A percentile compares a stretch with the other conserved stretches of the same genome.
Conservation (phyloP, 139 green algal species). For the Deuterostichococcus epilithicus region DNA sequence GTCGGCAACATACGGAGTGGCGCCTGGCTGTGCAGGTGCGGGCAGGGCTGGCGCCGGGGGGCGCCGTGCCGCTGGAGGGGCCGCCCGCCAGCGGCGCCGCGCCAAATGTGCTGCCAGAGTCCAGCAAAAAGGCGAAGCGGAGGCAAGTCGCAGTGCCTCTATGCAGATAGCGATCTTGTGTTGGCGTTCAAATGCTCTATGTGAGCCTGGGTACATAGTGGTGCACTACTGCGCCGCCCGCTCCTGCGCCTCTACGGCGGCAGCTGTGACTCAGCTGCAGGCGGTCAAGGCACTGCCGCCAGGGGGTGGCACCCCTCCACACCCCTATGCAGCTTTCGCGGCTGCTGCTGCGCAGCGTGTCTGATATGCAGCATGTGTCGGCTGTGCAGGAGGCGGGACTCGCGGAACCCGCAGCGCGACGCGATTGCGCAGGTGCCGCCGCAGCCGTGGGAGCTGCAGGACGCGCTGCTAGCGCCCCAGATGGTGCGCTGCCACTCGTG, state of each 20-base stretch:
- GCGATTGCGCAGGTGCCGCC: constrained; percentile 31
- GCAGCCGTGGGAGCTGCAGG: constrained; percentile 26
- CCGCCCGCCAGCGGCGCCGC: neutral
- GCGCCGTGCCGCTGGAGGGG: neutral
- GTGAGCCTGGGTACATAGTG: neutral
- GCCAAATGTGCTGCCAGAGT: neutral
- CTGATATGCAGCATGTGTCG: neutral
- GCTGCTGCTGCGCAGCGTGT: neutral
- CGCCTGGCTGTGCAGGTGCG: neutral
- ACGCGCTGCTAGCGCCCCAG: constrained; percentile 23
- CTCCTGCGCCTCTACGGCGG: neutral
- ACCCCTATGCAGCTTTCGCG: neutral
- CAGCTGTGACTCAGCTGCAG: neutral
- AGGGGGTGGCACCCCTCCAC: too few relatives aligned
- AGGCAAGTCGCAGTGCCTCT: neutral
- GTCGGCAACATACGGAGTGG: too few relatives aligned
- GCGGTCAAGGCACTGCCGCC: too few relatives aligned
- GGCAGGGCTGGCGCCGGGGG: neutral
- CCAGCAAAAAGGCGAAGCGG: neutral
- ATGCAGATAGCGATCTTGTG: too few relatives aligned
- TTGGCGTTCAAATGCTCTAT: too few relatives aligned
- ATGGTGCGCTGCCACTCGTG: constrained; percentile 5
- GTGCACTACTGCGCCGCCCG: neutral
- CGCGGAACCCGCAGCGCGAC: constrained; percentile 23
- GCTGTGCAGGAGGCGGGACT: constrained; percentile 3